Conservation (phyloP, 2,329 filamentous ascomycete genomes). For the Penicillium polonicum region DNA sequence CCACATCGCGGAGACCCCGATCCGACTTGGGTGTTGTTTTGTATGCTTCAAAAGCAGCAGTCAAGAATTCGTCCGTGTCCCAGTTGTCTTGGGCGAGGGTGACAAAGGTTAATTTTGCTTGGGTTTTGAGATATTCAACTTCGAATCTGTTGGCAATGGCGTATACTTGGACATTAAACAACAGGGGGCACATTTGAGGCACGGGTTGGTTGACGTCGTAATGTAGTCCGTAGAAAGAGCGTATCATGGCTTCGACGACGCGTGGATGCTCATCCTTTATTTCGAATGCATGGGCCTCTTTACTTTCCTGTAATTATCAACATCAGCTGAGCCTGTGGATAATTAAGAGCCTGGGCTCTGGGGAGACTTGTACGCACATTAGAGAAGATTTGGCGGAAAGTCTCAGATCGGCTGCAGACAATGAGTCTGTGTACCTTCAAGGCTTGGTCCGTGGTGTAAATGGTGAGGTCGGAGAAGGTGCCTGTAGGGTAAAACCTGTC, state of each 20-base stretch:
- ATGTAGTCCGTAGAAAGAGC: not conserved
- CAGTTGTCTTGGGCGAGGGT: not conserved
- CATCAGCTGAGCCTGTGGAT: not conserved
- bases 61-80: not conserved
- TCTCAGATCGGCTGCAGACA: not conserved
- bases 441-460: not conserved
- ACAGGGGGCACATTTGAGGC: not conserved
- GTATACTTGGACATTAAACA: constrained; percentile 2
- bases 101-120: not conserved
- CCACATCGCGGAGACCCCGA: constrained; percentile 8
- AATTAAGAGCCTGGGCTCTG: not conserved
- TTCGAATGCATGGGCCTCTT: not conserved
- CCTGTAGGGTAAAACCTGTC: not conserved
- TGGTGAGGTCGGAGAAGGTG: not conserved
- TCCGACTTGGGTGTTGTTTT: not conserved
- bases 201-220: not conserved
- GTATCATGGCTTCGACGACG: not conserved
- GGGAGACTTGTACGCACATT: not conserved
- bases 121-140: not conserved
- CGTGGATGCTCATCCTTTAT: not conserved
- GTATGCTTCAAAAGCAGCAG: constrained; percentile 2
- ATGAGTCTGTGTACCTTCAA: not conserved
- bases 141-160: not conserved
- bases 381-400: not conserved
- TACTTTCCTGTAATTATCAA: not conserved